Base-by-base conservation (phyloP, 2,329 filamentous ascomycete species). In the Hymenoscyphus repandus region DNA sequence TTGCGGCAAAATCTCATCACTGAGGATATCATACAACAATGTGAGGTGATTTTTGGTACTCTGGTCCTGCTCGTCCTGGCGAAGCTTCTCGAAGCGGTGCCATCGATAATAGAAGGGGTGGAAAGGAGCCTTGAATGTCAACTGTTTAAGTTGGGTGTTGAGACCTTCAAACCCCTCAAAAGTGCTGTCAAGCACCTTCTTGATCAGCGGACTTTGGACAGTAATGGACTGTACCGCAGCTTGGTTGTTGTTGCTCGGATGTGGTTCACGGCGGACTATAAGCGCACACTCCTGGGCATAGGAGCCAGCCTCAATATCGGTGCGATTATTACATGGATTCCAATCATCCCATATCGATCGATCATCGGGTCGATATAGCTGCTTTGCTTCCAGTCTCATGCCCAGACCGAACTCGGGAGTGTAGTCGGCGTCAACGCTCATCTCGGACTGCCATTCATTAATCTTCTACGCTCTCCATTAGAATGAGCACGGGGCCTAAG, bases 71-170 rank as follows among this genome's bases (percentile, higher is more conserved):
- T 70, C 58, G 32, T 72, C 69, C 7, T 73, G 61, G 40, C 72
- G 66, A 27, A 72, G 70, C 3, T 68, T 62, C 10, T 64, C 57
- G 34, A 83, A 72, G 5, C 68, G 60, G 1, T 72, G 68, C 82
- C 83, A 88, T 31, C 83, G 75, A 65, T 88, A 82, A 37, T 86
- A 78, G 44, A 88, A 79, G 0, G 80, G 78, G 57, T 78, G 70
- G 54, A 87, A 87, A 0, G 80, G 80, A 0, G 75, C 75, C 9
- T 69, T 64, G 53, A 88, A 85, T 2, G 58, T 64, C 11, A 69
- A 51, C 11, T 61, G 52, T 43, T 66, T 61, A 31, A 69, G 54
- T 31, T 58, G 58, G 6, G 64, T 64, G 9, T 59, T 65, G 27
- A 70, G 57, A 6, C 65, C 64, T 2, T 58, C 55, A 52, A 64